Conservation (phyloP, 2,329 filamentous ascomycete species). For the Lachnellula cervina region DNA sequence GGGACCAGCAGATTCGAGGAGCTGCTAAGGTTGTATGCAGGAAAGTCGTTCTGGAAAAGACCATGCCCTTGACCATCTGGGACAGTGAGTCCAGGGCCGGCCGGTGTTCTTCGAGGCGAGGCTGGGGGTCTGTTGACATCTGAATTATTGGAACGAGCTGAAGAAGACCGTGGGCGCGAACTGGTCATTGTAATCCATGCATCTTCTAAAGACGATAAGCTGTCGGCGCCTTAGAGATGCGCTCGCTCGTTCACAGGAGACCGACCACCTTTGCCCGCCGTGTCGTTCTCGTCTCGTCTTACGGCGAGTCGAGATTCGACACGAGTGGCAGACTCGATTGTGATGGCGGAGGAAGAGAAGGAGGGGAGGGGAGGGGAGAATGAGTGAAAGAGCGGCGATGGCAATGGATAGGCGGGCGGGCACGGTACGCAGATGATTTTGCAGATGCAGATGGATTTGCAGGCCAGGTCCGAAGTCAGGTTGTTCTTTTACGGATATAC, state of each 20-base stretch:
- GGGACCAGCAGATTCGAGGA: constrained; percentile 34
- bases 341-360: neutral
- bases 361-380: too few relatives aligned
- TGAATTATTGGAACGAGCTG: constrained; percentile 29
- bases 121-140: constrained; percentile 19
- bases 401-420: neutral
- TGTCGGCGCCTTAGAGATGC: neutral
- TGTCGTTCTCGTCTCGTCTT: neutral
- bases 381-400: too few relatives aligned
- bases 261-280: neutral
- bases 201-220: constrained; percentile 17
- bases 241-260: neutral
- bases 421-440: neutral
- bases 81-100: constrained; percentile 16
- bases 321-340: neutral
- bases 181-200: constrained; percentile 27
- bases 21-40: constrained; percentile 25
- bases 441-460: neutral
- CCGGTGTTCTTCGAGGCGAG: constrained; percentile 19
- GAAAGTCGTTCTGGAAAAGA: constrained; percentile 30
- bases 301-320: neutral
- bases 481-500: neutral
- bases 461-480: neutral
- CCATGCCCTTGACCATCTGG: constrained; percentile 11
- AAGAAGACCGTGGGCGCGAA: constrained; percentile 31